Base-by-base conservation (phyloP, 1,284 basidiomycete genomes). In the Farysia itapuensis region DNA sequence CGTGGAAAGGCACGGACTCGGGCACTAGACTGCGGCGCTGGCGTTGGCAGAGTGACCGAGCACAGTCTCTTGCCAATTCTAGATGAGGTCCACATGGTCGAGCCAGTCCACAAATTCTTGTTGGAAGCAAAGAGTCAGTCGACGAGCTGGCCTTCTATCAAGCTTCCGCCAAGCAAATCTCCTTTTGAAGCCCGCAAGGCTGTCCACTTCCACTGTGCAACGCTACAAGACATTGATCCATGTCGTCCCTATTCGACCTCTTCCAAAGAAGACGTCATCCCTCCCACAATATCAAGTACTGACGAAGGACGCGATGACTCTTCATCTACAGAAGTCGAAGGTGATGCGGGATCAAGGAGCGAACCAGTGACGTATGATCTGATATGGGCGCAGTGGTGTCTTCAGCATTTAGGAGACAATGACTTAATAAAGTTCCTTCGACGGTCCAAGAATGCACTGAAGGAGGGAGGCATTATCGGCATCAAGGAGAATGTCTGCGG, bases 401-500 rank as follows among this genome's bases (percentile, higher is more conserved):
- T 75, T 23, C 74, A 76, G 52, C 74, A 76, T 31, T 52, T 75
- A 13, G 72, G 70, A 22, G 73, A 76, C 42, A 45, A 49, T 26
- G 73, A 76, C 40, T 48, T 76, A 39, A 42, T 72, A 33, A 33
- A 45, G 11, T 76, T 76, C 35, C 57, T 76, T 7, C 29, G 53
- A 14, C 57, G 66, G 0, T 65, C 72, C 7, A 58, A 65, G 29
- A 46, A 35, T 3, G 54, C 64, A 3, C 67, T 76, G 32, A 64
- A 63, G 36, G n/a, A 40, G n/a, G 24, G 26, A 5, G 73, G 73
- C 12, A 45, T 70, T 21, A 74, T 76, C 18, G 64, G 73, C 4
- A 52, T 76, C 31, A 76, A 76, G 57, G 74, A 76, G 41, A 76
- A 76, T 33, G 70, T 76, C 0, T 74, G 71, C 46, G 43, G 33